phyloP scores from a whole-genome alignment of 148 eudicot species.

The Diospyros kaki region DNA sequence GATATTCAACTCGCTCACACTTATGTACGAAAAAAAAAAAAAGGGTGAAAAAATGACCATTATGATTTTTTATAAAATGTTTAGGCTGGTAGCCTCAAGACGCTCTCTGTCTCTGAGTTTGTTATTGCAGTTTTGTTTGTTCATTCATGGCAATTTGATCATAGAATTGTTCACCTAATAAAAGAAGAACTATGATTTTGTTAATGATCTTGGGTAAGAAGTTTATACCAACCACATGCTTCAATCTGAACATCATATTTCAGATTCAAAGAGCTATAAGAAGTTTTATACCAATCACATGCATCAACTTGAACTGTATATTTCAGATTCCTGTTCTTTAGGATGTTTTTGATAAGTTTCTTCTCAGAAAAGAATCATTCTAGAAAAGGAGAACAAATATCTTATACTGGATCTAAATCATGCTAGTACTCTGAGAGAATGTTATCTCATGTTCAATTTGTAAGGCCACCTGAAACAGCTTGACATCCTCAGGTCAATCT shows the following conservation, averaged over 20 bases:
- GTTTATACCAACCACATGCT: neutral
- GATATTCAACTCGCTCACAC: too few relatives aligned
- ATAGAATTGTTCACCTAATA: constrained; percentile 13
- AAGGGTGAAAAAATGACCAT: neutral
- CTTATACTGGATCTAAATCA: neutral
- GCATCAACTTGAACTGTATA: neutral
- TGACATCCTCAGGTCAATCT: neutral
- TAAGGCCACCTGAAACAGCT: too few relatives aligned
- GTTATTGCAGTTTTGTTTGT: constrained; percentile 26
- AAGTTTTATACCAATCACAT: neutral
- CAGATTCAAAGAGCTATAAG: too few relatives aligned
- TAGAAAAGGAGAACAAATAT: neutral
- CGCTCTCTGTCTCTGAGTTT: neutral
- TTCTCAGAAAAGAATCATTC: neutral
- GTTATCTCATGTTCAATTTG: neutral
- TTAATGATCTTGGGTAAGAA: constrained; percentile 7
- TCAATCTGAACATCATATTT: neutral
- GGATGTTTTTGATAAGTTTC: too few relatives aligned
- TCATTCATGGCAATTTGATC: constrained; percentile 27
- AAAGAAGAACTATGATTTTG: constrained; percentile 2
- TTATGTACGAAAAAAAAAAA: neutral
- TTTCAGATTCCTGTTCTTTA: neutral
- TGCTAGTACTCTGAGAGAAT: neutral
- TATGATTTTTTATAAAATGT: neutral
- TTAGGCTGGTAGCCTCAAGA: neutral